Conservation (phyloP, 495 filamentous ascomycete genomes). For the Aspergillus sparsus region DNA sequence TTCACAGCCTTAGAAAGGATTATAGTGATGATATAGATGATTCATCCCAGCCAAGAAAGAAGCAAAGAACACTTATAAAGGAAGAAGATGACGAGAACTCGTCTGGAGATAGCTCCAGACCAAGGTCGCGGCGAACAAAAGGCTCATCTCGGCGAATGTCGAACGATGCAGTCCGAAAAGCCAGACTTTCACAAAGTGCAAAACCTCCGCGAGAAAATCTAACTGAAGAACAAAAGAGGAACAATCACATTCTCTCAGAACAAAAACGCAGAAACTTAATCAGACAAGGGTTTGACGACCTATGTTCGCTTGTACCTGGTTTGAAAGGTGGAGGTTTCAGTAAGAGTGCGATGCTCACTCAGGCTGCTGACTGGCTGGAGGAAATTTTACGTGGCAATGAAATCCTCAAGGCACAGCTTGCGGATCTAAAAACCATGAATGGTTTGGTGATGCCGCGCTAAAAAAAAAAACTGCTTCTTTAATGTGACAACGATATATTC, state of each 20-base stretch:
- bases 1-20: conserved; percentile 19
- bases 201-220: conserved; percentile 72
- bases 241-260: conserved; percentile 87
- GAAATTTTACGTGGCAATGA: conserved; percentile 68
- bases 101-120: conserved; percentile 41
- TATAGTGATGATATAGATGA: conserved; percentile 30
- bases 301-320: conserved; percentile 70
- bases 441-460: conserved; percentile 48
- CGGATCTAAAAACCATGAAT: conserved; percentile 44
- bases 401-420: conserved; percentile 46
- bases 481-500: conserved; percentile 26
- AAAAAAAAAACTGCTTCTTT: conserved; percentile 22
- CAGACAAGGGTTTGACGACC: conserved; percentile 72
- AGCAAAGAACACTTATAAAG: conserved; percentile 37
- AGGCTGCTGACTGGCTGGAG: conserved; percentile 73
- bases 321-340: conserved; percentile 69
- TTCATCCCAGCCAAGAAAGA: conserved; percentile 36
- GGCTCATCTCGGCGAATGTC: conserved; percentile 35
- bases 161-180: conserved; percentile 36
- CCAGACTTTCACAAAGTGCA: conserved; percentile 30
- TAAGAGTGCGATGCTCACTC: conserved; percentile 74
- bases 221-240: conserved; percentile 78
- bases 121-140: conserved; percentile 53
- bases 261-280: conserved; percentile 81
- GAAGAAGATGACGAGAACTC: conserved; percentile 41